Evolutionary conservation across 1,284 basidiomycete species (phyloP), one percentile per base, ranked within the genome.

Genomic region (Coniophora puteana): DNA sequence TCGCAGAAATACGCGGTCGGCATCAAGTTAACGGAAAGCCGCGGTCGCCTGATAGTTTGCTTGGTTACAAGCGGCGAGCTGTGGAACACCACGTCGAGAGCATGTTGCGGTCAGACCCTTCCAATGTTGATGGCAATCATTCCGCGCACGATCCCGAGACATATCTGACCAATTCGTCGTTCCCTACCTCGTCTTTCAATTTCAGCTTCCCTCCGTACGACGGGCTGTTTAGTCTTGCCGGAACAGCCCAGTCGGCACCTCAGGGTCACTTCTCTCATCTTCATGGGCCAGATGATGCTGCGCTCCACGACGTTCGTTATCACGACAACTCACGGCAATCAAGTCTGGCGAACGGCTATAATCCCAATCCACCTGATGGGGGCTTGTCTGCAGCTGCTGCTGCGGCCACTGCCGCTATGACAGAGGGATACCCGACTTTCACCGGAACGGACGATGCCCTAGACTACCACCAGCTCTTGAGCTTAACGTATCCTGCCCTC

Each of bases 21-120:
- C 86, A 89, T 64, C 86, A 89, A 59, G 78, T 87, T 47, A 84
- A 89, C 57, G 84, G 83, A 30, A 80, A 78, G 54, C 81, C 85
- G 22, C 63, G 78, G 49, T 72, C 78, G 35, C 76, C 78, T 34
- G 78, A 81, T 49, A 76, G 71, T 55, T 54, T 77, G 43, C 61
- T 77, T 51, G 83, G 81, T 24, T 79, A 72, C 45, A 89, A 89
- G 65, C 78, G 87, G 44, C 77, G 80, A 38, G 87, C 86, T 17
- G 85, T 87, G 45, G 72, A 78, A 18, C 80, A 83, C 25, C 86
- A 86, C 54, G 72, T 68, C 38, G 87, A 89, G 56, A 85, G 82
- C 55, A 74, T 87, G 64, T 60, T 89, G 44, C 80, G 86, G 37
- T 83, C 76, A 34, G 87, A 89, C 63, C 82, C 83, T 10, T 76